Percentiles rank a stretch among this genome's conserved stretches.
phyloP scores from a whole-genome alignment of 2,329 filamentous ascomycete species.

The Pseudonectria buxi region DNA sequence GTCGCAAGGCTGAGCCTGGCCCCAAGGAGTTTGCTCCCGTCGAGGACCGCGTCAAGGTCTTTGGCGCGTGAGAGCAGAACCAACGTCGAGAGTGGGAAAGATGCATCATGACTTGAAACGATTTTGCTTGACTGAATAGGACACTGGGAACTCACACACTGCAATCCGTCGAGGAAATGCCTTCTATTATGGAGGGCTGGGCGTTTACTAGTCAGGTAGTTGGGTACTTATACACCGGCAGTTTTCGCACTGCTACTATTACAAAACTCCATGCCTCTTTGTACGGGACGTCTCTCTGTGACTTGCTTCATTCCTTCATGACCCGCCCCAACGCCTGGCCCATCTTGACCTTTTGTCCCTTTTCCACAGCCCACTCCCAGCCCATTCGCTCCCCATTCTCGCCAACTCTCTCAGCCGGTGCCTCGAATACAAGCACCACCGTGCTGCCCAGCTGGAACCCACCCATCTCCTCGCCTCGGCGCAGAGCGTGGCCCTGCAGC shows the following conservation, averaged over 20 bases:
- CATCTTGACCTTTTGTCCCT: conserved; percentile 83
- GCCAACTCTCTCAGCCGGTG: conserved; percentile 56
- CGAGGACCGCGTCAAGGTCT: conserved; percentile 61
- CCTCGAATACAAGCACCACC: conserved; percentile 93
- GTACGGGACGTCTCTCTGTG: neutral
- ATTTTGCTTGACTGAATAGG: no score
- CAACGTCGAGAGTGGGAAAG: conserved; percentile 3
- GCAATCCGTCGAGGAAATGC: no score
- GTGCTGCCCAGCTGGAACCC: conserved; percentile 95
- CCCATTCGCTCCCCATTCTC: conserved; percentile 54
- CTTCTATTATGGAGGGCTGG: no score
- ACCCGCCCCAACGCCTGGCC: conserved; percentile 80
- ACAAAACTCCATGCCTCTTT: neutral
- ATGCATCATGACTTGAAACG: no score
- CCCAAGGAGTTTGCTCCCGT: conserved; percentile 60
- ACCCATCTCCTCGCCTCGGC: conserved; percentile 92
- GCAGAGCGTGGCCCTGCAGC: conserved; percentile 74
- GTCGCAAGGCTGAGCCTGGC: conserved; percentile 46
- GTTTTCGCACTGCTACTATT: neutral
- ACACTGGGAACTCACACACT: conserved; percentile 7
- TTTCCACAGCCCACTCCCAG: conserved; percentile 81
- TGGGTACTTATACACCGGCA: neutral
- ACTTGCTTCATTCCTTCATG: conserved; percentile 36
- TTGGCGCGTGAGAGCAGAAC: conserved; percentile 37
- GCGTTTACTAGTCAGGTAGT: no score